Base-by-base conservation (phyloP, 169 alveolate genomes). In the Sarcocystis neurona region DNA sequence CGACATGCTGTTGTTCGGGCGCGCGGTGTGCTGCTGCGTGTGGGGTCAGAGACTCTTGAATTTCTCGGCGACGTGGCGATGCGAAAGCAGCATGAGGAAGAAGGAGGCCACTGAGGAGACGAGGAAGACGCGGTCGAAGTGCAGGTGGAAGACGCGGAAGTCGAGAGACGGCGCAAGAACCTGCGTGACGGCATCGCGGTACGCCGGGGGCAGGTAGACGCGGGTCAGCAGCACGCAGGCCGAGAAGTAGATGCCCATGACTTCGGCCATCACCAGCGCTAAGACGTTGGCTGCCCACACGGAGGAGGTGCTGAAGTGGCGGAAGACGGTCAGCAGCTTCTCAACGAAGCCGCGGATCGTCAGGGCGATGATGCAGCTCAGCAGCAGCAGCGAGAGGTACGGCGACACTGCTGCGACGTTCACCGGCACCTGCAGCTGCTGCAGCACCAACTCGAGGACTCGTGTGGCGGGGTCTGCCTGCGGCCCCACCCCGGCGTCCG, bases 191-290 rank as follows among this genome's bases (percentile, higher is more conserved):
- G 86, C 92, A 8, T 74, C 87, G 23, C 92, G 23, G 44, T 88
- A 88, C 74, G 79, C 47, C 82, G 60, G 86, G 10, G 92, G 92
- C n/a, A 88, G 82, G 75, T 88, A 79, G 39, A 88, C 75, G 6
- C 92, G 87, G 20, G 80, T 74, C 5, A 88, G 92, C 44, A 88
- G 84, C 34, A 50, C 79, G 43, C 92, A 88, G n/a, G 92, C 92
- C 23, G 92, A 88, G 88, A 88, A 88, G 84, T 88, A 88, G 79
- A 88, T 32, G 5, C 88, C 87, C 92, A 88, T 88, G 47, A 88
- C 66, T 48, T 88, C 92, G n/a, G 88, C 50, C 92, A 88, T 88
- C 68, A 77, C 84, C 37, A 88, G 82, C 32, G 92, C 92, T 34
- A 88, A 88, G 6, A 88, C 87, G 58, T 88, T 88, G 75, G 77